These are phyloP conservation scores for Parafenestella ontariensis DNA, from an alignment of 2,329 filamentous ascomycete species.

Conservation along the genomic window DNA sequence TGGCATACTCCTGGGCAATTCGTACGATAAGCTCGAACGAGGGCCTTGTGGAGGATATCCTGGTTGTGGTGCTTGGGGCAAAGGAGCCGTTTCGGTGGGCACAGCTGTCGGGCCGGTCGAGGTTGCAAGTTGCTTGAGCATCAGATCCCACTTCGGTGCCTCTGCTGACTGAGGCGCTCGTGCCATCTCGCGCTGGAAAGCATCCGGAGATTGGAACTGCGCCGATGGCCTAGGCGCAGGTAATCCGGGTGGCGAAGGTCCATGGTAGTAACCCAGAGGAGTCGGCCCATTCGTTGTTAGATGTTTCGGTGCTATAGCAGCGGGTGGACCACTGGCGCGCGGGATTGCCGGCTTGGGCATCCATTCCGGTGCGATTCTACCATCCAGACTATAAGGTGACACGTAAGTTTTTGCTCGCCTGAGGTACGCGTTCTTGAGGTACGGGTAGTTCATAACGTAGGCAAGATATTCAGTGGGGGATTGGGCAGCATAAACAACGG, in stretches of 20 bases:
- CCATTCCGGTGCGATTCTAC: conserved; percentile 52
- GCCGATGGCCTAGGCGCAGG: conserved; percentile 39
- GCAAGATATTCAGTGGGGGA: conserved; percentile 49
- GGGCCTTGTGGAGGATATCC: conserved; percentile 20
- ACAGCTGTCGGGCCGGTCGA: conserved; percentile 19
- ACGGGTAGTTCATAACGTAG: conserved; percentile 55
- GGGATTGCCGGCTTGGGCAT: conserved; percentile 35
- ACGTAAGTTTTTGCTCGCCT: conserved; percentile 55
- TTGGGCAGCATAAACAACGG: conserved; percentile 46
- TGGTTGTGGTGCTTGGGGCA: conserved; percentile 24
- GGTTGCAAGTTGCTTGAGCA: conserved; percentile 42
- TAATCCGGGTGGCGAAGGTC: conserved; percentile 12
- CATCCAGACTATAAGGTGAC: conserved; percentile 54
- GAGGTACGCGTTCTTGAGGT: conserved; percentile 54
- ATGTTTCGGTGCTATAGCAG: conserved; percentile 22
- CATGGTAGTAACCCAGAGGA: conserved; percentile 17
- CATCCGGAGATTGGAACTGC: conserved; percentile 54
- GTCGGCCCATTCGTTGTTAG: conserved; percentile 12
- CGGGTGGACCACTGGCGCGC: conserved; percentile 13
- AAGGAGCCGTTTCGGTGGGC: conserved; percentile 8
- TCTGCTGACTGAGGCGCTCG: conserved; percentile 28
- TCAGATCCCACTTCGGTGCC: conserved; percentile 43
- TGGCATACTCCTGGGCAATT: conserved; percentile 18
- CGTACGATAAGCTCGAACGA: conserved; percentile 20
- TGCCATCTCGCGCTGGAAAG: conserved; percentile 53